phyloP scores from a whole-genome alignment of 2,329 filamentous ascomycete genomes.

The Alternaria incomplexa region DNA sequence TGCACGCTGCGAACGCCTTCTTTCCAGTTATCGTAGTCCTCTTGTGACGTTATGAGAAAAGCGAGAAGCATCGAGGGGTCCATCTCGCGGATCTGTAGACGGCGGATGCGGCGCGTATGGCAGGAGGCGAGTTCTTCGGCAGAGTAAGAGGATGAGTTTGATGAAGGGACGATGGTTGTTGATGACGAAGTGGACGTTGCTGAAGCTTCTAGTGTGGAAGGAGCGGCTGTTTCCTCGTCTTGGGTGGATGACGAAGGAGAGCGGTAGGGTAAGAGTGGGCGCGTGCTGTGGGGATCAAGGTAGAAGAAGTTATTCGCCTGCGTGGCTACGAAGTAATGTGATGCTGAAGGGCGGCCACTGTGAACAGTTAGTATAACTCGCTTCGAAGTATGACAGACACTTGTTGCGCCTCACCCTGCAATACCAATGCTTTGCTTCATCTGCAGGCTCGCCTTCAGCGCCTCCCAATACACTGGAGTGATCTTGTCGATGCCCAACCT shows the following conservation, averaged over 20 bases:
- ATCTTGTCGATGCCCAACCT: constrained; percentile 92
- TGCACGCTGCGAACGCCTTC: constrained; percentile 74
- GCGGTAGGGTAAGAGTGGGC: constrained; percentile 72
- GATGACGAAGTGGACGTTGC: constrained; percentile 22
- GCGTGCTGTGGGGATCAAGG: constrained; percentile 89
- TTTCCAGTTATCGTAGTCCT: constrained; percentile 86
- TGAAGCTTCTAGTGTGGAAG: constrained; percentile 13
- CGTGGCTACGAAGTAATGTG: constrained; percentile 76
- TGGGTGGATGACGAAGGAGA: constrained; percentile 1
- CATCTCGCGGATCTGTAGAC: constrained; percentile 88
- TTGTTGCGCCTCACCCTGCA: constrained; percentile 70
- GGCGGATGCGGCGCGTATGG: constrained; percentile 83
- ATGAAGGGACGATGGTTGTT: constrained; percentile 29
- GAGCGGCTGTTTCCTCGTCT: neutral
- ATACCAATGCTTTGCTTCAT: constrained; percentile 95
- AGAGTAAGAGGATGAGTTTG: constrained; percentile 60
- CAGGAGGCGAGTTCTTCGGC: constrained; percentile 79
- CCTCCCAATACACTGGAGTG: constrained; percentile 93
- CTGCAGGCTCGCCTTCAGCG: constrained; percentile 82
- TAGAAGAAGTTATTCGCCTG: constrained; percentile 88
- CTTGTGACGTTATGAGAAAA: constrained; percentile 81
- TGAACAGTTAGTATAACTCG: constrained; percentile 12
- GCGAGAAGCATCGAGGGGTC: constrained; percentile 98
- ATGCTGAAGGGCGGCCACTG: constrained; percentile 90
- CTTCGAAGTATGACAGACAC: neutral